Percentiles rank a stretch among this genome's conserved stretches.
Conservation (phyloP, 768 basidiomycete species). For the Boletus pseudopeckii region DNA sequence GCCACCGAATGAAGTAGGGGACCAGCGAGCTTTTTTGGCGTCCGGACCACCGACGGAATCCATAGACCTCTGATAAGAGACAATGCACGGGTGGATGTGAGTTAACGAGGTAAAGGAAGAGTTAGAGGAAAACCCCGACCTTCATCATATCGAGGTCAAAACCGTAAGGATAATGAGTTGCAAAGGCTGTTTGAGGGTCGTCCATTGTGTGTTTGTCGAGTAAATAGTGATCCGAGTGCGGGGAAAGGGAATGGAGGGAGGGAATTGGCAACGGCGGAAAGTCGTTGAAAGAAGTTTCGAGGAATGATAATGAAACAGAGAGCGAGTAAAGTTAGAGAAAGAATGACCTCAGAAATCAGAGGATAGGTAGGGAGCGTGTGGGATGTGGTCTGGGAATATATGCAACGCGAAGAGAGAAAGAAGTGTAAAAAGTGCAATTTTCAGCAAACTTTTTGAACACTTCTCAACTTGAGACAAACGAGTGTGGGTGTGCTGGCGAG, state of each 20-base stretch:
- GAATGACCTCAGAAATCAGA: slow-evolving; percentile 39
- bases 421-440: slow-evolving; percentile 29
- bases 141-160: slow-evolving; percentile 94
- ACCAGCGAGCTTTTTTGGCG: slow-evolving; percentile 90
- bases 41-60: slow-evolving; percentile 79
- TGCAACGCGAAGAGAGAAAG: slow-evolving; percentile 20
- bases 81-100: not conserved
- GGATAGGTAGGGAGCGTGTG: slow-evolving; percentile 45
- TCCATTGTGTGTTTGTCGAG: slow-evolving; percentile 48
- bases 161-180: slow-evolving; percentile 66
- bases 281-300: slow-evolving; percentile 33
- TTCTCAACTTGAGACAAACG: slow-evolving; percentile 27
- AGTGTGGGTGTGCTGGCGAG: slow-evolving; percentile 29
- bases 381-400: slow-evolving; percentile 29
- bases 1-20: slow-evolving; percentile 53
- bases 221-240: slow-evolving; percentile 22
- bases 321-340: slow-evolving; percentile 55
- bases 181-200: slow-evolving; percentile 70
- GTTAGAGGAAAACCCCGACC: slow-evolving; percentile 40
- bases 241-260: slow-evolving; percentile 39
- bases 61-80: slow-evolving; percentile 67
- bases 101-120: slow-evolving; percentile 2
- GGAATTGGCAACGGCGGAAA: slow-evolving; percentile 50
- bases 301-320: slow-evolving; percentile 43
- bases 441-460: slow-evolving; percentile 28